phyloP scores from a whole-genome alignment of 108 stramenopile species.

The Nitzschia sp. region DNA sequence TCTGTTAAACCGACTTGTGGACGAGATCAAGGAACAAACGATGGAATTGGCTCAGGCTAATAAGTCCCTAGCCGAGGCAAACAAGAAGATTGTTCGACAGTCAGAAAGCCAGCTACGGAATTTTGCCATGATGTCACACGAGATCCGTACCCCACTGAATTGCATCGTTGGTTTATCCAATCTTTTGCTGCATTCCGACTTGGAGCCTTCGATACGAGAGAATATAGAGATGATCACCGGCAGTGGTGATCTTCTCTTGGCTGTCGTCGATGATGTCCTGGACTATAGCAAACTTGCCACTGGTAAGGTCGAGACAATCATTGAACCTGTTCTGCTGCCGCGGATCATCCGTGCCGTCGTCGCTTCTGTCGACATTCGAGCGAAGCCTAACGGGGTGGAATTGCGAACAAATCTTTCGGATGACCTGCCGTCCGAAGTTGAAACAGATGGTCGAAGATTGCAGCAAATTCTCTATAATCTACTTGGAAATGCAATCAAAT shows the following conservation, averaged over 20 bases:
- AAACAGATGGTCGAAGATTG: constrained; percentile 41
- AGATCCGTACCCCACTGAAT: constrained; percentile 36
- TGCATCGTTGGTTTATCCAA: constrained; percentile 31
- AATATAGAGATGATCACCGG: constrained; percentile 22
- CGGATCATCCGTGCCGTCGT: not conserved
- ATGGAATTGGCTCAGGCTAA: constrained; percentile 9
- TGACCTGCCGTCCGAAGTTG: constrained; percentile 18
- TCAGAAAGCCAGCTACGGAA: constrained; percentile 19
- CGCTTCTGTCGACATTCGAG: not conserved
- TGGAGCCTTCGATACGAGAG: constrained; percentile 17
- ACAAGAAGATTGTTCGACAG: constrained; percentile 12
- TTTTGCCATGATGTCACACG: constrained; percentile 32
- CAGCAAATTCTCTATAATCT: constrained; percentile 53
- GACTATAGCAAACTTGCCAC: constrained; percentile 20
- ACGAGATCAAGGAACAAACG: constrained; percentile 13
- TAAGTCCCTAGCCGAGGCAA: constrained; percentile 16
- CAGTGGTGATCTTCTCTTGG: constrained; percentile 17
- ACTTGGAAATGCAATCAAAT: constrained; percentile 48
- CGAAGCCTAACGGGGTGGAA: not conserved
- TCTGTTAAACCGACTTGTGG: constrained; percentile 18
- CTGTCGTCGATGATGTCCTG: constrained; percentile 33
- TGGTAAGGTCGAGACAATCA: constrained; percentile 16
- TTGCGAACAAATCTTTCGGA: not conserved
- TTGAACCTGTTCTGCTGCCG: not conserved
- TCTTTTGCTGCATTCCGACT: constrained; percentile 3